phyloP scores from a whole-genome alignment of 2,329 filamentous ascomycete species.

The Colletotrichum sp. region DNA sequence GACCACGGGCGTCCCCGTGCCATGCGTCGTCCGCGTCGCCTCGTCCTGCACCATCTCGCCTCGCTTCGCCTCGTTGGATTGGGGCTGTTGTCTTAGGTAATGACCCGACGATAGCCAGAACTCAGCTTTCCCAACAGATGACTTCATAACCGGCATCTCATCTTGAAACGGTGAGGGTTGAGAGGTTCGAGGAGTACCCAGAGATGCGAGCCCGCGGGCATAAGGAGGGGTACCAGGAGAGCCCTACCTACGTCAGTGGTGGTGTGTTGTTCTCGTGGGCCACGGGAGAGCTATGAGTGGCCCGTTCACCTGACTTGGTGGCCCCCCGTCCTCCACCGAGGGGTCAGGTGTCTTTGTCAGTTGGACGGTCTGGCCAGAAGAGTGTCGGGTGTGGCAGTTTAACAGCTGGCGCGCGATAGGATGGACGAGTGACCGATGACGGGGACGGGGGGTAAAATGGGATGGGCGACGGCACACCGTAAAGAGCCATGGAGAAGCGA shows the following conservation, averaged over 20 bases:
- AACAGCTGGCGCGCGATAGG: slow-evolving; percentile 1
- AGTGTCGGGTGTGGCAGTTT: slow-evolving; percentile 7
- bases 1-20: slow-evolving; percentile 13
- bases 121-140: slow-evolving; percentile 2
- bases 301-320: slow-evolving; percentile 18
- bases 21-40: slow-evolving; percentile 12
- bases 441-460: background rate
- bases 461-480: background rate
- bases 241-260: slow-evolving; percentile 18
- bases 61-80: slow-evolving; percentile 11
- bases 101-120: slow-evolving; percentile 8
- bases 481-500: background rate
- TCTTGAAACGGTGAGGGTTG: slow-evolving; percentile 14
- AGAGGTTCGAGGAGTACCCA: background rate
- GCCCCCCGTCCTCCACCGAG: slow-evolving; percentile 14
- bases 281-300: slow-evolving; percentile 13
- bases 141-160: background rate
- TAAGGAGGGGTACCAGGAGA: slow-evolving; percentile 5
- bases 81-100: background rate
- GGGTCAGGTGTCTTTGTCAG: slow-evolving; percentile 22
- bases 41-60: slow-evolving; percentile 3
- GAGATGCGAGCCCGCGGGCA: background rate
- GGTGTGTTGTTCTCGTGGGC: slow-evolving; percentile 23
- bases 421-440: slow-evolving; percentile 14
- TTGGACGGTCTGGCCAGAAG: slow-evolving; percentile 1